A percentile compares a stretch with the other conserved stretches of the same genome.
Evolutionary conservation across 257 asterid genomes (phyloP).

Genomic region (Handroanthus guayacan): DNA sequence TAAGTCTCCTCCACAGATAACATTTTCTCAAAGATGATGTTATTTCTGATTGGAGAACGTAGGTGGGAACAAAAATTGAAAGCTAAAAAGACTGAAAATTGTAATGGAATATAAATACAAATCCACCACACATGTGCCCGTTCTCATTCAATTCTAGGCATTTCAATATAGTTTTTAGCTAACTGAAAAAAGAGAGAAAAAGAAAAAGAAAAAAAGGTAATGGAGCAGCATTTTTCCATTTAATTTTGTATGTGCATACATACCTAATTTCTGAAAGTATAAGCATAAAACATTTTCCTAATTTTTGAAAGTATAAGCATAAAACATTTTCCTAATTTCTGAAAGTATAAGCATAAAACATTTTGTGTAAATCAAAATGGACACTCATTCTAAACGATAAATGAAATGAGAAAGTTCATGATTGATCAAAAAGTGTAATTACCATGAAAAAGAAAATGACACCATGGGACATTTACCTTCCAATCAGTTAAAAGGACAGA

Average conservation of each 20-base stretch:
- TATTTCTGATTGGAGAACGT: not conserved
- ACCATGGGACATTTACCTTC: constrained; percentile 60
- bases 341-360: constrained; percentile 16
- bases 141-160: not conserved
- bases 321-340: too few species aligned
- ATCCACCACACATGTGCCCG: not conserved
- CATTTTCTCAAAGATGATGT: not conserved
- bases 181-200: not conserved
- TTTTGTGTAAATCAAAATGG: constrained; percentile 6
- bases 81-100: not conserved
- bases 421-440: constrained; percentile 4
- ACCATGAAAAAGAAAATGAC: not conserved
- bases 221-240: constrained; percentile 1
- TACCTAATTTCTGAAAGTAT: not conserved
- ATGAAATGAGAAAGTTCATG: constrained; percentile 14
- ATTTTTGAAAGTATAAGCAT: not conserved
- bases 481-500: constrained; percentile 81
- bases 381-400: constrained; percentile 17
- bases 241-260: not conserved
- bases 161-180: not conserved
- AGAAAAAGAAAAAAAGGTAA: not conserved
- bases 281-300: constrained; percentile 15
- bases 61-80: not conserved
- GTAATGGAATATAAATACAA: not conserved
- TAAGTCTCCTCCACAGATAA: not conserved